Evolutionary conservation across 257 asterid genomes (phyloP), one percentile per base, ranked within the genome.

Genomic region (Handroanthus guayacan): DNA sequence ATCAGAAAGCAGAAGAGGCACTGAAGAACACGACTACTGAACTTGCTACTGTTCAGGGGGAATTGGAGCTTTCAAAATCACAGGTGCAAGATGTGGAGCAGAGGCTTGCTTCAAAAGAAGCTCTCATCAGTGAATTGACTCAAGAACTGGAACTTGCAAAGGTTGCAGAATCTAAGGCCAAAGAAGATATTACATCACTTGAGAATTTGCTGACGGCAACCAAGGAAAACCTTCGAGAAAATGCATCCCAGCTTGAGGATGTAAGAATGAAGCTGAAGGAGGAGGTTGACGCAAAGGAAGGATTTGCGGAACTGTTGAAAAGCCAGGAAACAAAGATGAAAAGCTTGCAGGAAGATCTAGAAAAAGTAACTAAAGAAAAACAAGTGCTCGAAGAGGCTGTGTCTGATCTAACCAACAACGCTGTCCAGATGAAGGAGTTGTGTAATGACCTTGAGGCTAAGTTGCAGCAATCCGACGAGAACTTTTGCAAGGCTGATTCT

Each of bases 381-480:
- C 85, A 75, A 85, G 81, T 60, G 17, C 85, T 92, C 57, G 96
- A 91, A 80, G 89, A 85, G 64, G 86, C 85, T 65, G 86, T 91
- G 18, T 67, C 89, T 45, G 91, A 91, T 69, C 81, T 88, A 20
- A 92, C 86, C 31, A 86, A 71, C 39, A 84, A 86, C 66, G 70
- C 77, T 58, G 72, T 77, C 72, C 90, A 83, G 81, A 75, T 89
- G 92, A 92, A 92, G 86, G 96, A 88, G 78, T 54, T 89, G 47
- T 87, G 91, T 82, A 79, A 78, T 74, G 96, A 89, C 16, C 97
- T 95, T 16, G 97, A 95, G 82, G 90, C 86, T 10, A 91, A 86
- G 88, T 75, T 91, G 94, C 88, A 87, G 84, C 81, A 76, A 47
- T 92, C 99, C 0, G 96, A 92, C 18, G 96, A 94, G 45, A 90